Conservation (phyloP, 2,329 filamentous ascomycete species). For the Mollisia scopiformis region DNA sequence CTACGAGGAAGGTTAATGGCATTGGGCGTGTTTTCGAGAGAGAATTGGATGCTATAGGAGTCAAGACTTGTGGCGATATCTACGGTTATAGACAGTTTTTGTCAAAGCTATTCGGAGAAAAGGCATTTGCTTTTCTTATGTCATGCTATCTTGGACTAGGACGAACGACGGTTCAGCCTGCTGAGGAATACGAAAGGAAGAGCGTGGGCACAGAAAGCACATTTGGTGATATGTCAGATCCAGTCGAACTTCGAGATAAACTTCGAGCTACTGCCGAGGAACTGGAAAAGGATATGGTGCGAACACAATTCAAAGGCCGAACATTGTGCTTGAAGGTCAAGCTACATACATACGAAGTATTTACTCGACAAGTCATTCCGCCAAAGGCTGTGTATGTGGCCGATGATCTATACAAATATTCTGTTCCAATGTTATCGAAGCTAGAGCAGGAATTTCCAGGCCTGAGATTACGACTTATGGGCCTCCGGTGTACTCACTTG, state of each 20-base stretch:
- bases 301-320: slow-evolving; percentile 83
- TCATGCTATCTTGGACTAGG: slow-evolving; percentile 85
- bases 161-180: slow-evolving; percentile 80
- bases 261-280: slow-evolving; percentile 82
- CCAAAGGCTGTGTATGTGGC: slow-evolving; percentile 73
- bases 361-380: slow-evolving; percentile 78
- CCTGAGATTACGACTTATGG: slow-evolving; percentile 84
- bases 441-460: slow-evolving; percentile 81
- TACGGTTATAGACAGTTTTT: slow-evolving; percentile 76
- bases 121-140: slow-evolving; percentile 85
- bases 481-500: slow-evolving; percentile 84
- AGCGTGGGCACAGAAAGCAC: slow-evolving; percentile 94
- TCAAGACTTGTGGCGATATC: slow-evolving; percentile 88
- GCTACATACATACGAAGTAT: slow-evolving; percentile 89
- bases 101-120: slow-evolving; percentile 83
- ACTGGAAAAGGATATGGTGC: slow-evolving; percentile 80
- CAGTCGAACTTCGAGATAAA: slow-evolving; percentile 71
- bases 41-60: slow-evolving; percentile 83
- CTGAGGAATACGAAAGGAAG: slow-evolving; percentile 88
- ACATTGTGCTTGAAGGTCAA: slow-evolving; percentile 93
- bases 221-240: slow-evolving; percentile 78
- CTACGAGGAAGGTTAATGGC: slow-evolving; percentile 90
- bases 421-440: slow-evolving; percentile 81
- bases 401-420: slow-evolving; percentile 81
- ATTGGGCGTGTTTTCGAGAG: slow-evolving; percentile 93